Evolutionary conservation across 805 yeast species (phyloP), one percentile per base, ranked within the genome.

Genomic region (Saccharomycopsis olivae): DNA sequence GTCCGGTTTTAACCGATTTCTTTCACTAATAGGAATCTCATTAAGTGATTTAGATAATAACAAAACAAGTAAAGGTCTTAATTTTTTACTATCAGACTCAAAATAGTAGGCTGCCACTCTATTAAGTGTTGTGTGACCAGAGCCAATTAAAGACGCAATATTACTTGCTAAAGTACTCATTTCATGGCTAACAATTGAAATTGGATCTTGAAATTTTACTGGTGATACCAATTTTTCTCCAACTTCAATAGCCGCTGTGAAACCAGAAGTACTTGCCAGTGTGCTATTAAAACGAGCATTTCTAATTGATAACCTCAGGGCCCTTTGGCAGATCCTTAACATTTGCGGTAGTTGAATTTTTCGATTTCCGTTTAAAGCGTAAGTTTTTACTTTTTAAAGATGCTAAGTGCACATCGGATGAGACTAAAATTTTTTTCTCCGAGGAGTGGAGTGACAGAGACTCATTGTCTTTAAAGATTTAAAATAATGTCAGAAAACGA

Each of bases 21-120:
- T 67, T 55, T 84, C 66, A 20, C 67, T 69, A 13, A 66, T 47
- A 2, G 96, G 96, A 31, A 88, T 84, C 45, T 70, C 66, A 46
- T 80, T 69, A 40, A 89, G 65, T 3, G 96, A 92, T 53, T 86
- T 81, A 27, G 94, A 75, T 39, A 92, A 65, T 36, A 92, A 62
- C 42, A 92, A 64, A 10, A 92, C 97, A 44, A 92, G 73, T 49
- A 92, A 62, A 1, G 98, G 98, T 43, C 98, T 70, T 15, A 92
- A 86, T 55, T 88, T 94, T 59, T 92, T 92, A 5, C 98, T 97
- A 55, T 89, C 95, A 15, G 92, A 84, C 60, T 88, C 95, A 51
- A 92, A 92, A 62, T 92, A 92, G 62, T 92, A 92, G 27, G 86
- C 75, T n/a, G 95, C 79, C 3, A 89, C 95, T 49, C 94, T 69